Base-by-base conservation (phyloP, 148 eudicot species). In the Persicaria maculosa region DNA sequence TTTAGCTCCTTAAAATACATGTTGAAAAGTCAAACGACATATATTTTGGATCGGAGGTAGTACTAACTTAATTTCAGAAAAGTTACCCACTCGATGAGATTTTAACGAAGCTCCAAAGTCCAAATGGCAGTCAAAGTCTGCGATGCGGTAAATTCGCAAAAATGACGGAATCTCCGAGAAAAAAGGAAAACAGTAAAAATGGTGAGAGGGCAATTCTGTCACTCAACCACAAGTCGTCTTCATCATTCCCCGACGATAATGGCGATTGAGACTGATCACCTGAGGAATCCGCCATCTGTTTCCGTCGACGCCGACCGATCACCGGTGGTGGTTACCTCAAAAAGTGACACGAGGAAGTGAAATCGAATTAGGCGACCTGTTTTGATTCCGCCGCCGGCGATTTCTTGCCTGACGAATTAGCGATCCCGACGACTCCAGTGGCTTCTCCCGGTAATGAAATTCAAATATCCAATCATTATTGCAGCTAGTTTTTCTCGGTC, bases 281-380 rank as follows among this genome's bases (percentile, higher is more conserved):
- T 62, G 44, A 10, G 68, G 44, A 25, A 62, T 36, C 22, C 40
- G 3, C 2, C 40, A 31, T 50, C 62, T 25, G 8, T 57, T 19
- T 61, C 68, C 16, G 44, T 61, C 68, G 68, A 61, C 44, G 44
- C 44, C 68, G 68, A 62, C 44, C 44, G 68, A 31, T 62, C 68
- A 31, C 68, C 44, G 44, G 68, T 16, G 68, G 44, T 62, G 10
- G 43, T 31, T 31, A 3, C 40, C 11, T 62, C 6, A 11, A 44
- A 62, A 31, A 62, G 44, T 7, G 44, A 12, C 11, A 44, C 11
- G 6, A 25, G 10, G 14, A 61, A 9, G 12, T 61, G 15, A 61
- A 61, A 61, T 61, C 67, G 67, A 61, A 25, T 61, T 9, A 31
- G 43, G 9, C 40, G 67, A n/a, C 67, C 44, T 22, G 20, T 54